phyloP scores from a whole-genome alignment of 1,284 basidiomycete species.

The Apiotrichum gamsii region DNA sequence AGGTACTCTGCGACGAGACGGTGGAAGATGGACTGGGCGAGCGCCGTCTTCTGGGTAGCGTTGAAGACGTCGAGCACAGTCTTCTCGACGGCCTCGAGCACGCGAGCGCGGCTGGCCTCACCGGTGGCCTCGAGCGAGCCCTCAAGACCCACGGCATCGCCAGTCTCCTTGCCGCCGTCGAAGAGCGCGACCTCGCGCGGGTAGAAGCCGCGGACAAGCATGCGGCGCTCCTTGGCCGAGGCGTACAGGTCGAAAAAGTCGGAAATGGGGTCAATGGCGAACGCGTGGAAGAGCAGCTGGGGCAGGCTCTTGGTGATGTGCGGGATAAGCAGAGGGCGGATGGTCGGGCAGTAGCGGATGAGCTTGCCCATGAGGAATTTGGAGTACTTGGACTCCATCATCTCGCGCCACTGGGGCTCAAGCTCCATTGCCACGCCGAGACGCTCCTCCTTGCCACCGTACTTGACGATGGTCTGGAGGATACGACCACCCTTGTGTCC shows the following conservation, averaged over 20 bases:
- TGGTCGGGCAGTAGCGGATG: slow-evolving; percentile 64
- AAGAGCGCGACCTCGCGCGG: slow-evolving; percentile 77
- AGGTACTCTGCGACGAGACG: slow-evolving; percentile 54
- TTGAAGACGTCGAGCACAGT: slow-evolving; percentile 74
- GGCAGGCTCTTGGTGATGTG: slow-evolving; percentile 70
- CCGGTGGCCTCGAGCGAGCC: slow-evolving; percentile 62
- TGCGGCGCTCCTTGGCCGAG: slow-evolving; percentile 70
- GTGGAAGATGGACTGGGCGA: slow-evolving; percentile 78
- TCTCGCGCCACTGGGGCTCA: slow-evolving; percentile 66
- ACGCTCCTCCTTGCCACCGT: slow-evolving; percentile 68
- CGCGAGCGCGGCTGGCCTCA: slow-evolving; percentile 59
- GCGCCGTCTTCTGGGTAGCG: slow-evolving; percentile 77
- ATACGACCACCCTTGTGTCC: slow-evolving; percentile 86
- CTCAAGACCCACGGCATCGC: slow-evolving; percentile 52
- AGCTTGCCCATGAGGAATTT: slow-evolving; percentile 85
- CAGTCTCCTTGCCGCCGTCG: slow-evolving; percentile 55
- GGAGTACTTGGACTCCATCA: slow-evolving; percentile 80
- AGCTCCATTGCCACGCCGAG: slow-evolving; percentile 73
- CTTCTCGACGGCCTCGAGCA: slow-evolving; percentile 63
- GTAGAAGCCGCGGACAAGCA: slow-evolving; percentile 77
- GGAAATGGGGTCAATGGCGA: slow-evolving; percentile 71
- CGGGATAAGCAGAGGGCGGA: slow-evolving; percentile 59
- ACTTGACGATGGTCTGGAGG: slow-evolving; percentile 76
- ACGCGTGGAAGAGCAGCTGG: slow-evolving; percentile 69
- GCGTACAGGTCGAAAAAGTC: slow-evolving; percentile 80